Percentiles rank a stretch among this genome's conserved stretches.
These are phyloP conservation scores for Fusarium sambucinum DNA, from an alignment of 2,329 filamentous ascomycete genomes.

Conservation along the genomic window DNA sequence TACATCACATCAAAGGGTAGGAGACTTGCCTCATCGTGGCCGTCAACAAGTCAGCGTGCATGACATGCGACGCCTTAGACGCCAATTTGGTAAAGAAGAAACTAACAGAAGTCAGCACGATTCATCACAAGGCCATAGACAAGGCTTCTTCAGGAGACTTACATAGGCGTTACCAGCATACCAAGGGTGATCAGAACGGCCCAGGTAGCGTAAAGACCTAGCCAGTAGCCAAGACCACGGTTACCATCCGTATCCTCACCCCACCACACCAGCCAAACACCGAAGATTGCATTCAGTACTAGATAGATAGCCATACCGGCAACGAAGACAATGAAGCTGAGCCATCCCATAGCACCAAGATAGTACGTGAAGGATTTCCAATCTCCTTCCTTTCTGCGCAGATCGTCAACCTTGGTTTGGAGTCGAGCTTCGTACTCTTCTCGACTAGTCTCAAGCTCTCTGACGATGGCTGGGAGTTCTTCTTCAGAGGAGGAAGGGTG, in stretches of 20 bases:
- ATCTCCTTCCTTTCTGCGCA: conserved; percentile 2
- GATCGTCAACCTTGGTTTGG: not conserved
- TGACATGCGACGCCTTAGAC: not conserved
- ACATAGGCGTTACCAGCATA: not conserved
- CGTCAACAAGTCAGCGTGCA: not conserved
- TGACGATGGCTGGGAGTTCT: no score
- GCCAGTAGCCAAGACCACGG: conserved; percentile 3
- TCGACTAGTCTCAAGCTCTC: not conserved
- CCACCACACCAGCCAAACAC: conserved; percentile 12
- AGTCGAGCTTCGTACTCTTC: conserved; percentile 1
- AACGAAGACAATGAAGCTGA: not conserved
- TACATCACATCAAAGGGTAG: no score
- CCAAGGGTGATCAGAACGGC: not conserved
- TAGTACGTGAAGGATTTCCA: conserved; percentile 4
- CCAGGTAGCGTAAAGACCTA: conserved; percentile 6
- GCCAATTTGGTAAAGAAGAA: conserved; percentile 2
- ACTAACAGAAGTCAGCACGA: not conserved
- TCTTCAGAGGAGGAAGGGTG: no score
- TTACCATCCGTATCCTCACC: not conserved
- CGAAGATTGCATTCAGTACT: not conserved
- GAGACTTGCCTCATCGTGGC: conserved; percentile 1
- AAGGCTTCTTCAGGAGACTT: no score
- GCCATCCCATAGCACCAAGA: not conserved
- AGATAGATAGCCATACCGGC: not conserved
- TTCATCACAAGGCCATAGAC: no score